Base-by-base conservation (phyloP, 768 basidiomycete genomes). In the Leucogyrophana mollusca region DNA sequence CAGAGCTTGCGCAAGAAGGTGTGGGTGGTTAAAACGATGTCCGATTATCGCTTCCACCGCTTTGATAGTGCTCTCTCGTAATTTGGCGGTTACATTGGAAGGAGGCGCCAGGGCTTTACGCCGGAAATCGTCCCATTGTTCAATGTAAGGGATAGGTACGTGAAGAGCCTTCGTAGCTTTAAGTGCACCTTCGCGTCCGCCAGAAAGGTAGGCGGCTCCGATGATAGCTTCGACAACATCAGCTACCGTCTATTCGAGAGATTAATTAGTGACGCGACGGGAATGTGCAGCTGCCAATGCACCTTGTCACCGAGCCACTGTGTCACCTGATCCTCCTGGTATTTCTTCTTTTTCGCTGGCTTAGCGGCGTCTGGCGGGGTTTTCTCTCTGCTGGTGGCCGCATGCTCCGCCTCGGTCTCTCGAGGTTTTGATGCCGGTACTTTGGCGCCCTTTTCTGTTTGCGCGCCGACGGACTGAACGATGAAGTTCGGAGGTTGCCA, bases 151-250 rank as follows among this genome's bases (percentile, higher is more conserved):
- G n/a, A 90, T 67, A 1, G 83, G 80, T 30, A 93, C 67, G 42
- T 78, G 74, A 56, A 94, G 68, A 18, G 74, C 74, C 58, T 86
- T 88, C 34, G 78, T 74, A 18, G 74, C 79, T 49, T 74, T 74
- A 37, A 90, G 73, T 5, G 85, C 90, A 16, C 67, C 63, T 43
- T 87, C 84, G 40, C 74, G 71, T 43, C 89, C 90, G 9, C 85
- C 85, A 18, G 84, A 80, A 36, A 87, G 70, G 59, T 83, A 91
- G 4, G 86, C 88, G 14, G 90, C 90, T 25, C 85, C 91, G 21
- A 92, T 81, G 49, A 93, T 80, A 3, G 91, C 88, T 65, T 94
- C 91, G 8, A 80, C 78, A 34, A 91, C 87, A 65, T 94, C 91
- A 40, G 91, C 90, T 22, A 91, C 73, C 17, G 82, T 80, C 90